Conservation (phyloP, 352 stramenopile species). For the Thalassiosira mediterranea region DNA sequence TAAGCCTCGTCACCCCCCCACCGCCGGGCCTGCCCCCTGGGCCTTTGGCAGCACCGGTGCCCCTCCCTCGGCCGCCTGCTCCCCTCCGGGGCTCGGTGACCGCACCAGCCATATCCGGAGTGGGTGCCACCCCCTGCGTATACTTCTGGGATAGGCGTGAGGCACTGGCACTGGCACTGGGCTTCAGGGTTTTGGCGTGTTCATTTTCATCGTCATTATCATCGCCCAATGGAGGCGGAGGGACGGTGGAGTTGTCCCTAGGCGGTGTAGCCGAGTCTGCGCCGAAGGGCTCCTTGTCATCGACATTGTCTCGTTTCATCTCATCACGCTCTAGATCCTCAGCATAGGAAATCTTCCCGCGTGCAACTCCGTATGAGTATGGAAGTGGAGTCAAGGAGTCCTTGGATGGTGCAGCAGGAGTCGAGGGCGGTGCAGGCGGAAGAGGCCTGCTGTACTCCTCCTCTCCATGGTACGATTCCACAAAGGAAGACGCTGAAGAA, state of each 20-base stretch:
- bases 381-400: constrained; percentile 23
- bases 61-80: too few relatives aligned
- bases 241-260: constrained; percentile 30
- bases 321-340: constrained; percentile 50
- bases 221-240: constrained; percentile 22
- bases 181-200: constrained; percentile 31
- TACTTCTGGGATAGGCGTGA: constrained; percentile 16
- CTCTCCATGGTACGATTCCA: constrained; percentile 39
- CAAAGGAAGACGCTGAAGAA: constrained; percentile 41
- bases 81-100: constrained; percentile 25
- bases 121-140: constrained; percentile 21
- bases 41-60: background rate
- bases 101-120: constrained; percentile 27
- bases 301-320: constrained; percentile 29
- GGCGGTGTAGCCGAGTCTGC: background rate
- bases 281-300: constrained; percentile 18
- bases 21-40: background rate
- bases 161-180: constrained; percentile 17
- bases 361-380: constrained; percentile 47
- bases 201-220: too few relatives aligned
- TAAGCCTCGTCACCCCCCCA: background rate
- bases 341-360: constrained; percentile 52
- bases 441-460: constrained; percentile 25
- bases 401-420: constrained; percentile 59
- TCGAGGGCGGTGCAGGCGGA: constrained; percentile 66